Evolutionary conservation across 2,329 filamentous ascomycete genomes (phyloP).

Genomic region (Basipetospora chlamydospora): DNA sequence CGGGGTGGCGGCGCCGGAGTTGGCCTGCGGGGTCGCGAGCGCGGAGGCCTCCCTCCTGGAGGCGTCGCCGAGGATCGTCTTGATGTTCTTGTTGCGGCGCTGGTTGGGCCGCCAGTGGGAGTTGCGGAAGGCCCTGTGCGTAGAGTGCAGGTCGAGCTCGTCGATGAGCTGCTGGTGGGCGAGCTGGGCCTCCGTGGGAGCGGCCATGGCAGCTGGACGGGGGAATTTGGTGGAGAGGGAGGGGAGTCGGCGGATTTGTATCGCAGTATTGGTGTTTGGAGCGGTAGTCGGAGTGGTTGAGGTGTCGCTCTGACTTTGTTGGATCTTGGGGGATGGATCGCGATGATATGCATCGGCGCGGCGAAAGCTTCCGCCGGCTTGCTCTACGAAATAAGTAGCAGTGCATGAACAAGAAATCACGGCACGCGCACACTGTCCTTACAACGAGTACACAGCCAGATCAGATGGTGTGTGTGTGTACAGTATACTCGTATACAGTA

Average conservation of each 20-base stretch:
- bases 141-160: slow-evolving; percentile 75
- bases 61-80: slow-evolving; percentile 84
- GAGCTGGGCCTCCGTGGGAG: slow-evolving; percentile 57
- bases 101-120: slow-evolving; percentile 80
- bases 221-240: background rate
- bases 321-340: too few species aligned
- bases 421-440: too few species aligned
- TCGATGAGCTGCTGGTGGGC: slow-evolving; percentile 79
- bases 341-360: too few species aligned
- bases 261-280: background rate
- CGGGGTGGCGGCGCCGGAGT: slow-evolving; percentile 60
- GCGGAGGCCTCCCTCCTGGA: slow-evolving; percentile 80
- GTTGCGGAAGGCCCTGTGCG: slow-evolving; percentile 83
- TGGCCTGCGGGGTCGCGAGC: slow-evolving; percentile 62
- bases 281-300: background rate
- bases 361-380: too few species aligned
- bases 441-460: too few species aligned
- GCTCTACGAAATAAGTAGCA: too few species aligned
- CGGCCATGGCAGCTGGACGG: slow-evolving; percentile 34
- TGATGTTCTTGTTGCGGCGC: slow-evolving; percentile 97
- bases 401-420: too few species aligned
- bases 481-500: too few species aligned
- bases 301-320: too few species aligned
- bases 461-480: too few species aligned
- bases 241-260: background rate